phyloP scores from a whole-genome alignment of 2,329 filamentous ascomycete genomes.

The Teratosphaeria zuluensis region DNA sequence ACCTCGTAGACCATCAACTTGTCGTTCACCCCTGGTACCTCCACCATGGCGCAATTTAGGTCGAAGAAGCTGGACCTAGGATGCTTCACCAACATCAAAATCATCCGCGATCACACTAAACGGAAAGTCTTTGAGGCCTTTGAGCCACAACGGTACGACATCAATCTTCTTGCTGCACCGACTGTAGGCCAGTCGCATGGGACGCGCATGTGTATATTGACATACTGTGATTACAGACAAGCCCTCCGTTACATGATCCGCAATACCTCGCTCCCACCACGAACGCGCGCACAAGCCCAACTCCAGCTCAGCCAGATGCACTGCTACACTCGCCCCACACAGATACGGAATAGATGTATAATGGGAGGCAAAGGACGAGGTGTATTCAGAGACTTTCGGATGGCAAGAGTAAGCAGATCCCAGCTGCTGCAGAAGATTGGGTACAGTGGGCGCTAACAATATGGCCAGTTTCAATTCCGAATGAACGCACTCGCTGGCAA shows the following conservation, averaged over 20 bases:
- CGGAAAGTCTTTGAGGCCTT: constrained; percentile 79
- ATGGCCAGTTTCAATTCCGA: constrained; percentile 75
- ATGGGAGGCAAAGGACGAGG: constrained; percentile 82
- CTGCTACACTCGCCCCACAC: constrained; percentile 83
- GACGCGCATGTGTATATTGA: not conserved
- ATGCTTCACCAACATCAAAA: constrained; percentile 75
- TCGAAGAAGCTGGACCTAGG: constrained; percentile 83
- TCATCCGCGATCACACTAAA: constrained; percentile 93
- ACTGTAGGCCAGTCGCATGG: not conserved
- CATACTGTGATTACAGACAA: constrained; percentile 52
- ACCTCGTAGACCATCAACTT: not conserved
- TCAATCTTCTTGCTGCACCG: not conserved
- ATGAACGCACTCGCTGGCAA: constrained; percentile 77
- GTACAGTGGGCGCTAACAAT: constrained; percentile 10
- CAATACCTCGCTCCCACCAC: constrained; percentile 74
- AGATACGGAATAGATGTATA: constrained; percentile 89
- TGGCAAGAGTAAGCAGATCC: constrained; percentile 58
- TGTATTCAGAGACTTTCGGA: constrained; percentile 86
- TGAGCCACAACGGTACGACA: constrained; percentile 72
- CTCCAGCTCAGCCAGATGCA: constrained; percentile 92
- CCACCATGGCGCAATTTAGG: constrained; percentile 55
- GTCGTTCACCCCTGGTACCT: not conserved
- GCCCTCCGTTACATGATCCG: constrained; percentile 73
- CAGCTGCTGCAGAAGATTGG: not conserved
- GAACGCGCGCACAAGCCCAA: constrained; percentile 83